A percentile compares a stretch with the other conserved stretches of the same genome.
Conservation (phyloP, 148 eudicot species). For the Rhododendron griersonianum region DNA sequence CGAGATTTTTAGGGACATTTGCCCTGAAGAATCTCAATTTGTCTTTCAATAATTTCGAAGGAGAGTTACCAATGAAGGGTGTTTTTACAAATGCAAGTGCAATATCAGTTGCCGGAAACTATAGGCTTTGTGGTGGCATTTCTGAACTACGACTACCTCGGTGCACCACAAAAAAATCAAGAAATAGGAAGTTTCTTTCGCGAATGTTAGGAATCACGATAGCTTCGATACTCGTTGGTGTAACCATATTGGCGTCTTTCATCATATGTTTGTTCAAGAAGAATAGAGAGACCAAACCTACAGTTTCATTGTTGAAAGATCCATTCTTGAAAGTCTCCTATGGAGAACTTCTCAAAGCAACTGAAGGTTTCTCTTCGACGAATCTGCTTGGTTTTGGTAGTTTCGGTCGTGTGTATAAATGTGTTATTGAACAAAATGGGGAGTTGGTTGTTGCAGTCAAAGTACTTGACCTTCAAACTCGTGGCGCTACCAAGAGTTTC, state of each 20-base stretch:
- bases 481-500: background rate
- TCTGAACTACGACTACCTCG: background rate
- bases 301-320: background rate
- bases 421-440: background rate
- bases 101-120: conserved; percentile 5
- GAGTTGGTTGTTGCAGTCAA: background rate
- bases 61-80: background rate
- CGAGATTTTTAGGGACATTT: background rate
- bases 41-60: background rate
- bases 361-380: background rate
- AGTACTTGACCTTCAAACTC: background rate
- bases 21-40: no score
- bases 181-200: background rate
- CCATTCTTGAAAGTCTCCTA: background rate
- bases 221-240: background rate
- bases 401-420: background rate
- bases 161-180: background rate
- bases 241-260: background rate
- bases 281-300: background rate
- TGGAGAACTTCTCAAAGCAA: background rate
- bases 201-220: background rate
- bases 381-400: background rate
- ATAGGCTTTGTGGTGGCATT: conserved; percentile 16
- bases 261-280: background rate
- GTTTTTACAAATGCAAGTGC: background rate